Conservation (phyloP, 192 early-diverging fungal genomes). For the Coemansia sp. region DNA sequence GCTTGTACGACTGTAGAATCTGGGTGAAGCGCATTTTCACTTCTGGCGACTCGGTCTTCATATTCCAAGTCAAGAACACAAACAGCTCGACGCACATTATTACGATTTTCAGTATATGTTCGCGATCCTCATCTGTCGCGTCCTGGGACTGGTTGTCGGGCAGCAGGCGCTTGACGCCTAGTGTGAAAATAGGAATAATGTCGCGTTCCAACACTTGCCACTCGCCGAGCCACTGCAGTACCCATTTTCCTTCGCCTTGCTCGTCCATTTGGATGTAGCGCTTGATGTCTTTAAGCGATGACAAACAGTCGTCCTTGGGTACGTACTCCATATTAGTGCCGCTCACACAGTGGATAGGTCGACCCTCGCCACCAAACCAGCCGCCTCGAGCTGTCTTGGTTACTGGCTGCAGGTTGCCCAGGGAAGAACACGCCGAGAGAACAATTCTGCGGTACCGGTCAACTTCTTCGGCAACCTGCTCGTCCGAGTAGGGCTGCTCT, state of each 20-base stretch:
- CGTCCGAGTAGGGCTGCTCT: slow-evolving; percentile 20
- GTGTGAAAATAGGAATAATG: slow-evolving; percentile 72
- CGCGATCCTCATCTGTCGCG: slow-evolving; percentile 26
- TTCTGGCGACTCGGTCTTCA: slow-evolving; percentile 57
- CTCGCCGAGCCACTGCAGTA: slow-evolving; percentile 67
- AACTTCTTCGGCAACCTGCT: slow-evolving; percentile 36
- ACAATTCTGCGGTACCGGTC: slow-evolving; percentile 53
- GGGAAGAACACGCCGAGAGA: slow-evolving; percentile 77
- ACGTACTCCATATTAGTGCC: slow-evolving; percentile 58
- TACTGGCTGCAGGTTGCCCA: slow-evolving; percentile 72
- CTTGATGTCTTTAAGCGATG: slow-evolving; percentile 86
- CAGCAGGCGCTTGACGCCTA: slow-evolving; percentile 38
- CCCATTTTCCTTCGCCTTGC: slow-evolving; percentile 59
- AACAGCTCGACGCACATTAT: slow-evolving; percentile 73
- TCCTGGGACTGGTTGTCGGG: neutral
- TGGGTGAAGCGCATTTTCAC: slow-evolving; percentile 51
- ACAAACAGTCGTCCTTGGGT: slow-evolving; percentile 79
- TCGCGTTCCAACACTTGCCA: slow-evolving; percentile 76
- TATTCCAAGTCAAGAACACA: slow-evolving; percentile 87
- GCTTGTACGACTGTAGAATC: slow-evolving; percentile 71
- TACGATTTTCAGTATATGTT: slow-evolving; percentile 25
- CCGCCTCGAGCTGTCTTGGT: slow-evolving; percentile 1
- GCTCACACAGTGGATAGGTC: slow-evolving; percentile 29
- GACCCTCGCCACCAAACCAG: neutral
- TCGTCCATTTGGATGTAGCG: slow-evolving; percentile 79